Percentiles rank a stretch among this genome's conserved stretches.
Evolutionary conservation across 805 yeast genomes (phyloP).

Genomic region (Schwanniomyces yamadae): DNA sequence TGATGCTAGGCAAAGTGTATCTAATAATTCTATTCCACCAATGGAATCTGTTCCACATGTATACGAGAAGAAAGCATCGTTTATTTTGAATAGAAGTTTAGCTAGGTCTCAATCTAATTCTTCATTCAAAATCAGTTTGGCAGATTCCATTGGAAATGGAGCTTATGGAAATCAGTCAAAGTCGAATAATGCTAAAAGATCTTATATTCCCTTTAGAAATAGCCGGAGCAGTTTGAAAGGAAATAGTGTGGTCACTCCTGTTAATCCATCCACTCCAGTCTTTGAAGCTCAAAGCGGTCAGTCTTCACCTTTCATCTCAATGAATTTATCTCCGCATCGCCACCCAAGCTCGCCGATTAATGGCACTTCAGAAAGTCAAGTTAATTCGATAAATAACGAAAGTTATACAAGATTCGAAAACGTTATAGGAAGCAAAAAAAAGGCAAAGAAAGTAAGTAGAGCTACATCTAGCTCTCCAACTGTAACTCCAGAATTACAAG

Average conservation of each 20-base stretch:
- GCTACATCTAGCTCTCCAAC: conserved; percentile 14
- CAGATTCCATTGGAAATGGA: conserved; percentile 52
- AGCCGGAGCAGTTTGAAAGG: conserved; percentile 21
- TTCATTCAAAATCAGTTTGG: conserved; percentile 73
- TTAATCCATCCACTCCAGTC: conserved; percentile 18
- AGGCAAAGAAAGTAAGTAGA: conserved; percentile 15
- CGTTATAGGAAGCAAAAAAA: conserved; percentile 26
- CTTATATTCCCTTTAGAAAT: conserved; percentile 43
- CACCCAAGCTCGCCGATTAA: conserved; percentile 1
- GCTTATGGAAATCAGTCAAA: conserved; percentile 7
- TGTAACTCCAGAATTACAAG: conserved; percentile 14
- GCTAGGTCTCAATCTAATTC: conserved; percentile 73
- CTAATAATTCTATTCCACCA: conserved; percentile 45
- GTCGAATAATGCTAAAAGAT: conserved; percentile 22
- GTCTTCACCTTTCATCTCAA: conserved; percentile 5
- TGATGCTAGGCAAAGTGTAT: conserved; percentile 53
- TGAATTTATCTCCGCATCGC: conserved; percentile 1
- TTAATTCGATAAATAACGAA: conserved; percentile 7
- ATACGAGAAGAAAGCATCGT: conserved; percentile 75
- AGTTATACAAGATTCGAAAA: conserved; percentile 24
- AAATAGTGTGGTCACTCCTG: conserved; percentile 24
- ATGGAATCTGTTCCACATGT: conserved; percentile 73
- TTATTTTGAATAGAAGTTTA: conserved; percentile 68
- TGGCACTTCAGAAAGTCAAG: background rate
- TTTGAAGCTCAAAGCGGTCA: conserved; percentile 15